These are phyloP conservation scores for Chrysoporthe cubensis DNA, from an alignment of 2,329 filamentous ascomycete genomes.

Conservation along the genomic window DNA sequence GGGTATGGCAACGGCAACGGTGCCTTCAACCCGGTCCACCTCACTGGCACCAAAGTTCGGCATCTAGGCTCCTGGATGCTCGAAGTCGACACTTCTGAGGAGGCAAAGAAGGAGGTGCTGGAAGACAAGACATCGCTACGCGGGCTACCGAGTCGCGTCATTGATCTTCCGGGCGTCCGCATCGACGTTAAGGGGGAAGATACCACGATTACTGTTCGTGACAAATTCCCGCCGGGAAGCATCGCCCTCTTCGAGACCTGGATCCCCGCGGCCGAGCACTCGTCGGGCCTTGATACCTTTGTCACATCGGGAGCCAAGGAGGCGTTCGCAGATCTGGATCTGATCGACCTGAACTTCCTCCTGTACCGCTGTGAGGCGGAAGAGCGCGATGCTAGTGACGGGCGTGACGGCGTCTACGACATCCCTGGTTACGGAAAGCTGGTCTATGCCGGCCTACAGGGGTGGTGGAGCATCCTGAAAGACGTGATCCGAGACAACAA, in stretches of 20 bases:
- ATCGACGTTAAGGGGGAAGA: constrained; percentile 74
- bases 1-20: constrained; percentile 86
- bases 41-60: constrained; percentile 83
- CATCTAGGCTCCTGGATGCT: constrained; percentile 91
- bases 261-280: constrained; percentile 86
- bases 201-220: constrained; percentile 78
- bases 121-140: constrained; percentile 73
- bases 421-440: constrained; percentile 83
- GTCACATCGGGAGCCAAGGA: constrained; percentile 80
- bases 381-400: constrained; percentile 76
- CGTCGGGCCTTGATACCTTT: constrained; percentile 80
- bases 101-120: constrained; percentile 66
- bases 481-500: constrained; percentile 87
- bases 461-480: constrained; percentile 94
- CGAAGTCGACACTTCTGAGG: constrained; percentile 79
- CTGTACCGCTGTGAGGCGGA: constrained; percentile 92
- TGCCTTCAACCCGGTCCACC: constrained; percentile 75
- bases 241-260: constrained; percentile 96
- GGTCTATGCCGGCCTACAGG: constrained; percentile 95
- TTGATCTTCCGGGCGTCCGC: constrained; percentile 72
- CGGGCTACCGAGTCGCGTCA: constrained; percentile 83
- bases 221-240: constrained; percentile 88
- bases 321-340: constrained; percentile 74
- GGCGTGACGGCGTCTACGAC: constrained; percentile 84
- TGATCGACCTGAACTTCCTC: constrained; percentile 88